Evolutionary conservation across 1,284 basidiomycete species (phyloP), one percentile per base, ranked within the genome.

Genomic region (Abortiporus biennis): DNA sequence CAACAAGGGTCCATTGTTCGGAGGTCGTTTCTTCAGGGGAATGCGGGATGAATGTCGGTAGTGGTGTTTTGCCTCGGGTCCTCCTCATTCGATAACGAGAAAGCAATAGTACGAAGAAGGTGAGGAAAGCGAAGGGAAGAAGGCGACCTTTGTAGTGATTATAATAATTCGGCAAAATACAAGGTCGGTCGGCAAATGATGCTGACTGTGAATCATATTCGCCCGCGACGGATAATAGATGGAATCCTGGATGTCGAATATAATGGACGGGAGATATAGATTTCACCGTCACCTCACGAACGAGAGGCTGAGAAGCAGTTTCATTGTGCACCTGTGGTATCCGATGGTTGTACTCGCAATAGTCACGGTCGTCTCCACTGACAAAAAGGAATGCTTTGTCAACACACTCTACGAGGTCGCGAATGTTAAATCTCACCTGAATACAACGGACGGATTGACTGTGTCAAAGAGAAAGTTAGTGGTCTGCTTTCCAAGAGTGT

Each of bases 301-400:
- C 63, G 22, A 39, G 8, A 9, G 27, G 27, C 8, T 29, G 27
- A n/a, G 27, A 8, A n/a, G 40, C 29, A 38, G 6, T 16, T 38
- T 12, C 15, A 29, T 38, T 27, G 17, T 30, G 27, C 16, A 17
- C 19, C 16, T 6, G 33, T 20, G 6, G 17, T 19, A 43, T 12
- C 8, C 17, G 35, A 29, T 47, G 45, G 6, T 16, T 16, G 85
- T 44, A 64, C 66, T 90, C 85, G 60, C 91, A 94, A 49, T 90
- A 90, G 57, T 94, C 91, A 50, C 88, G 86, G 62, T 94, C 87
- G 58, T 94, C 90, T 8, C 85, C 92, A 51, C 88, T 91, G 54
- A 37, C 42, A 35, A 34, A 33, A 8, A 15, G 31, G 19, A 46
- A 31, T 39, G 27, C 36, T 43, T 34, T 24, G 23, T 8, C 29